A percentile compares a stretch with the other conserved stretches of the same genome.
Conservation (phyloP, 768 basidiomycete genomes). For the Lentinus brumalis region DNA sequence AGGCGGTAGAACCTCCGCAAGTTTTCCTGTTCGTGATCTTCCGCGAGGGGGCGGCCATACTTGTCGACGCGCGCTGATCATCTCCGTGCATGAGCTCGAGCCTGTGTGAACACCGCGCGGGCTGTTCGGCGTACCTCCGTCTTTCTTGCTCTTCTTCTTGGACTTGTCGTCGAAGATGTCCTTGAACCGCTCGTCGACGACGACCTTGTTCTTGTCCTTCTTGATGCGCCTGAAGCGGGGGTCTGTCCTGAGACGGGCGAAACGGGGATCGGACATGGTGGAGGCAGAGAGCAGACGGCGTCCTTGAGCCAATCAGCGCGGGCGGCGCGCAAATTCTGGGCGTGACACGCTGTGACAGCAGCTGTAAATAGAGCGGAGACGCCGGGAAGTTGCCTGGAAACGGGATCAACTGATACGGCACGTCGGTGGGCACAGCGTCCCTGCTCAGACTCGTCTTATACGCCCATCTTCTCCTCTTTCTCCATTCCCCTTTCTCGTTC, state of each 20-base stretch:
- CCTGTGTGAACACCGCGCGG: slow-evolving; percentile 5
- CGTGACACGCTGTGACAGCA: slow-evolving; percentile 10
- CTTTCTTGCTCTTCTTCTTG: slow-evolving; percentile 38
- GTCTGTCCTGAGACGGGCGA: slow-evolving; percentile 84
- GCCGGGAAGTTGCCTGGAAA: slow-evolving; percentile 10
- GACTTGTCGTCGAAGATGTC: slow-evolving; percentile 60
- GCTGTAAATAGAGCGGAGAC: neutral
- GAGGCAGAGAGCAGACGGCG: slow-evolving; percentile 10
- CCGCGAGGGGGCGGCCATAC: slow-evolving; percentile 76
- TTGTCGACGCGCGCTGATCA: slow-evolving; percentile 76
- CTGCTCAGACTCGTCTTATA: slow-evolving; percentile 14
- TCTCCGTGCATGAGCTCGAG: slow-evolving; percentile 5
- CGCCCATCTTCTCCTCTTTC: slow-evolving; percentile 14
- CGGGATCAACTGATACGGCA: slow-evolving; percentile 17
- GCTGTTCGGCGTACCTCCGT: slow-evolving; percentile 24
- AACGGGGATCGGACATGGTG: slow-evolving; percentile 81
- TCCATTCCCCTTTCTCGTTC: slow-evolving; percentile 25
- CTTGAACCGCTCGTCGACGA: slow-evolving; percentile 92
- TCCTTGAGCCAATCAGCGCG: slow-evolving; percentile 16
- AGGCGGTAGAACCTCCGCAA: slow-evolving; percentile 82
- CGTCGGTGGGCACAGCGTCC: slow-evolving; percentile 9
- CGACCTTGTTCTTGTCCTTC: slow-evolving; percentile 78
- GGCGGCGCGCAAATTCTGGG: slow-evolving; percentile 12
- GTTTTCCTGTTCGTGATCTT: slow-evolving; percentile 72
- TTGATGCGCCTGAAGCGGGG: slow-evolving; percentile 89